A percentile compares a stretch with the other conserved stretches of the same genome.
These are phyloP conservation scores for Aegle marmelos DNA, from an alignment of 345 rosid species.

Conservation along the genomic window DNA sequence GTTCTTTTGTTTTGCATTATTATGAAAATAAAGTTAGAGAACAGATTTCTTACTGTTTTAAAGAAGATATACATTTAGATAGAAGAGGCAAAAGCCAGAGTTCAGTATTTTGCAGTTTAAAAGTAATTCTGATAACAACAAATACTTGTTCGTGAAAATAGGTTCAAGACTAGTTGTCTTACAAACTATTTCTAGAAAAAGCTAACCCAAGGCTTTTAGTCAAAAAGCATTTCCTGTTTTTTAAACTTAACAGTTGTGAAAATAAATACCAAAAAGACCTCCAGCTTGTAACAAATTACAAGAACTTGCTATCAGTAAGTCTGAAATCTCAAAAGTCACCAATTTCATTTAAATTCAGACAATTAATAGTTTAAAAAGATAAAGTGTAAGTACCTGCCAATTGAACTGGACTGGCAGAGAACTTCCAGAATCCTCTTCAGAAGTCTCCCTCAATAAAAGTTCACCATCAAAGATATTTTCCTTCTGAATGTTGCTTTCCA, in stretches of 20 bases:
- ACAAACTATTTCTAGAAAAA: neutral
- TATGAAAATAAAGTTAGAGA: neutral
- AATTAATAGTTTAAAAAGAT: neutral
- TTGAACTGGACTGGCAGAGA: slow-evolving; percentile 45
- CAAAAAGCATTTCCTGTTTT: neutral
- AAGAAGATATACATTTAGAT: neutral
- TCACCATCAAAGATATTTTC: slow-evolving; percentile 35
- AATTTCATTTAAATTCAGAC: neutral
- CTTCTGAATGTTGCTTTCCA: slow-evolving; percentile 23
- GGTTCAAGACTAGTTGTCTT: neutral
- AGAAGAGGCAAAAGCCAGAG: neutral
- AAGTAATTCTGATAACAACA: neutral
- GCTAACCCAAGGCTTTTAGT: neutral
- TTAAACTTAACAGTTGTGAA: neutral
- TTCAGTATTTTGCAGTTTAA: neutral
- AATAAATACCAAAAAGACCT: neutral
- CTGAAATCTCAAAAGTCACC: neutral
- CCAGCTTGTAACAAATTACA: neutral
- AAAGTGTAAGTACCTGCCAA: slow-evolving; percentile 60
- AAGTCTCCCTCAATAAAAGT: slow-evolving; percentile 28
- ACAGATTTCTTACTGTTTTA: neutral
- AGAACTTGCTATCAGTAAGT: neutral
- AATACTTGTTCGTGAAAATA: neutral
- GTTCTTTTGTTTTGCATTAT: neutral
- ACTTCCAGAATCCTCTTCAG: slow-evolving; percentile 35